phyloP scores from a whole-genome alignment of 805 yeast species.

The Debaryomyces hansenii region DNA sequence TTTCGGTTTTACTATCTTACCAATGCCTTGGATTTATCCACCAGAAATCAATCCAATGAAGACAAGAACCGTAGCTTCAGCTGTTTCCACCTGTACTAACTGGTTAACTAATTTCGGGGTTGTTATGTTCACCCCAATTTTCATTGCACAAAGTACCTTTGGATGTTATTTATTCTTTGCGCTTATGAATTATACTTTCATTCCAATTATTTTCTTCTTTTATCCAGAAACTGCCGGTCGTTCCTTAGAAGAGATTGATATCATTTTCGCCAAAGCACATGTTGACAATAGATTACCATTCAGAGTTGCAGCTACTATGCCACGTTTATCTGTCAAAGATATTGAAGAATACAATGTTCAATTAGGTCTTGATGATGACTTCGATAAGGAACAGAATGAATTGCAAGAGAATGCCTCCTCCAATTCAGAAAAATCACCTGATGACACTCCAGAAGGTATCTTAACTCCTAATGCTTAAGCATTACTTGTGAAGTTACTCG shows the following conservation, averaged over 20 bases:
- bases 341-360: slow-evolving; percentile 60
- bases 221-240: slow-evolving; percentile 49
- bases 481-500: too few species aligned
- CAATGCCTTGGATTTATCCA: slow-evolving; percentile 49
- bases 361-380: slow-evolving; percentile 54
- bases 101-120: slow-evolving; percentile 47
- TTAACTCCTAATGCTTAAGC: background rate
- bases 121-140: slow-evolving; percentile 47
- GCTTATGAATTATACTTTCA: slow-evolving; percentile 33
- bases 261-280: slow-evolving; percentile 62
- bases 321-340: slow-evolving; percentile 55
- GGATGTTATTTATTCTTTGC: slow-evolving; percentile 46
- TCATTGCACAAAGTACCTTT: slow-evolving; percentile 38
- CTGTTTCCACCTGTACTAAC: slow-evolving; percentile 45
- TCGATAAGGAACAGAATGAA: slow-evolving; percentile 39
- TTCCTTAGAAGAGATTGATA: slow-evolving; percentile 48
- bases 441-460: background rate
- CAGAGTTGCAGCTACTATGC: slow-evolving; percentile 64
- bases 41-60: slow-evolving; percentile 48
- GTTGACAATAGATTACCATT: slow-evolving; percentile 58
- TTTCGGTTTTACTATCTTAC: slow-evolving; percentile 45
- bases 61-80: slow-evolving; percentile 46
- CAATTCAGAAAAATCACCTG: background rate
- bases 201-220: slow-evolving; percentile 43
- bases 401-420: slow-evolving; percentile 18